These are phyloP conservation scores for Crithidia fasciculata DNA, from an alignment of 208 protist genomes.

Conservation along the genomic window DNA sequence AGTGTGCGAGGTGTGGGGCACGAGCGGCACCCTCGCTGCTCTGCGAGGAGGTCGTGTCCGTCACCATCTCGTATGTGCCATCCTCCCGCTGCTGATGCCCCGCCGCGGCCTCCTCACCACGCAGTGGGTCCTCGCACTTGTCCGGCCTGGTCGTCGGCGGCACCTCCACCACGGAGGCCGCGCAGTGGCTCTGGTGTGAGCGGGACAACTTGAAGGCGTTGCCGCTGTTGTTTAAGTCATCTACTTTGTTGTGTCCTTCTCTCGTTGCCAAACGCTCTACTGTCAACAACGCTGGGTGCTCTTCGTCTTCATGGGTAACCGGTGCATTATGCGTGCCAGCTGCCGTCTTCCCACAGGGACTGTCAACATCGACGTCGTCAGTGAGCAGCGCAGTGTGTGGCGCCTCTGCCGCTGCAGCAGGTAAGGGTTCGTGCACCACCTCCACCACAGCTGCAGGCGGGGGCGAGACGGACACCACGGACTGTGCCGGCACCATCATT, in stretches of 20 bases:
- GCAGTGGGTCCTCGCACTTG: constrained; percentile 1
- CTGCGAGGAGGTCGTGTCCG: not conserved
- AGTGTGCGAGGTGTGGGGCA: not conserved
- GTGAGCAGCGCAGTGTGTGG: no score
- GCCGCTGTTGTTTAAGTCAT: not conserved
- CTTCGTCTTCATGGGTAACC: no score
- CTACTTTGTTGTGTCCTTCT: not conserved
- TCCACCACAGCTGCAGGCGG: no score
- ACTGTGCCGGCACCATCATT: no score
- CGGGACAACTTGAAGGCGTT: not conserved
- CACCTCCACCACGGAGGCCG: constrained; percentile 12
- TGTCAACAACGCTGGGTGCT: no score
- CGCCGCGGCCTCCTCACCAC: not conserved
- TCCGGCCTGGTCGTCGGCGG: not conserved
- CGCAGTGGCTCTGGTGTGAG: not conserved
- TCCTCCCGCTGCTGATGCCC: not conserved
- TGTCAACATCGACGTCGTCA: no score
- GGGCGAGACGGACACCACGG: no score
- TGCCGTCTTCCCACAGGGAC: no score
- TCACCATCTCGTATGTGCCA: not conserved
- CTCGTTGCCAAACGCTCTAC: not conserved
- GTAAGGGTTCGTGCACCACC: no score
- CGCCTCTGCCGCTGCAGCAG: no score
- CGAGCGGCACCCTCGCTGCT: constrained; percentile 7
- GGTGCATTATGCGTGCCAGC: no score